Evolutionary conservation across 768 basidiomycete genomes (phyloP).

Genomic region (Fomitopsis pulvina): DNA sequence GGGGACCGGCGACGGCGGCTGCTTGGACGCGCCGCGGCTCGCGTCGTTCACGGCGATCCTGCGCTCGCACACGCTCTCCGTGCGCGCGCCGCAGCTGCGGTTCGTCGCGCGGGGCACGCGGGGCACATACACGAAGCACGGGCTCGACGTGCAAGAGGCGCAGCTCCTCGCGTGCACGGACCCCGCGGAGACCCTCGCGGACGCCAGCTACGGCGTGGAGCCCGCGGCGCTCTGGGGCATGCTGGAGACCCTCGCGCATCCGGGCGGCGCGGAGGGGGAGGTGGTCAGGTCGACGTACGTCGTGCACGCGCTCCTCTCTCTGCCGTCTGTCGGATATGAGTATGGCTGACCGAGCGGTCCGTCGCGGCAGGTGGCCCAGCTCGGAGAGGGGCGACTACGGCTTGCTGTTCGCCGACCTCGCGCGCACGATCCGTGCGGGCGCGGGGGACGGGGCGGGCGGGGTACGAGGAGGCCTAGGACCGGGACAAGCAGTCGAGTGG

Average conservation of each 20-base stretch:
- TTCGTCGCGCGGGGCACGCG: conserved; percentile 66
- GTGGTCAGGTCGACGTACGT: conserved; percentile 28
- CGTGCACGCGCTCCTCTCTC: neutral
- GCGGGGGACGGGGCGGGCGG: too few species aligned
- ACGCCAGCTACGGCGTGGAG: conserved; percentile 49
- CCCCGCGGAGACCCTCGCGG: conserved; percentile 37
- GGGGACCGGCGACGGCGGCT: neutral
- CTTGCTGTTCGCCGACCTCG: conserved; percentile 60
- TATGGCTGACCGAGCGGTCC: neutral
- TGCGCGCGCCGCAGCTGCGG: conserved; percentile 56
- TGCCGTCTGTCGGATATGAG: neutral
- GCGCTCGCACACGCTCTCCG: conserved; percentile 64
- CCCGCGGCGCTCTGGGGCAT: conserved; percentile 57
- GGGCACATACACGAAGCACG: conserved; percentile 70
- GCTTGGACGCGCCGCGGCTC: too few species aligned
- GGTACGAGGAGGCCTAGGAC: neutral
- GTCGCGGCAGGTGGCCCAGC: conserved; percentile 51
- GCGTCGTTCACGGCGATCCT: conserved; percentile 63
- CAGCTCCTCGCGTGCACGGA: conserved; percentile 54
- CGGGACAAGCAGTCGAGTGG: conserved; percentile 65
- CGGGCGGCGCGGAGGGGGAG: conserved; percentile 35
- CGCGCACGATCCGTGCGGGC: conserved; percentile 49
- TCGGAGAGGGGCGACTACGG: conserved; percentile 50
- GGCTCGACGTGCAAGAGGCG: conserved; percentile 77
- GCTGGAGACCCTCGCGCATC: conserved; percentile 52